These are phyloP conservation scores for Mallotus repandus DNA, from an alignment of 441 rosid genomes.

Conservation along the genomic window DNA sequence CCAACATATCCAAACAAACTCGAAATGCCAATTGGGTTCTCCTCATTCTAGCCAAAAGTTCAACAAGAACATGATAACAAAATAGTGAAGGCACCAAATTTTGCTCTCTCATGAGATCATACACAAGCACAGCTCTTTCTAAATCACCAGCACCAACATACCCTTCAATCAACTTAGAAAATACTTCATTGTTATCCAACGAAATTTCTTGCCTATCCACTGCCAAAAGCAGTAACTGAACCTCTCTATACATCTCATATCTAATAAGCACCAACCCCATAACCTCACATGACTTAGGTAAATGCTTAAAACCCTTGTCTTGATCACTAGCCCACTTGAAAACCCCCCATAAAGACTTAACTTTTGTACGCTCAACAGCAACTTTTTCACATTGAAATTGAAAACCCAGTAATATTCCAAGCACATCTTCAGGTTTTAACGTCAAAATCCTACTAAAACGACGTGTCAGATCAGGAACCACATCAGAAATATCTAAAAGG, in stretches of 20 bases:
- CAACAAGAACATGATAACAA: constrained; percentile 45
- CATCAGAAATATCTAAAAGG: constrained; percentile 52
- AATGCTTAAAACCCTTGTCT: constrained; percentile 53
- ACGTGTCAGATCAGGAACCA: constrained; percentile 58
- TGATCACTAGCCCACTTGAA: constrained; percentile 51
- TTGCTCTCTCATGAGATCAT: constrained; percentile 46
- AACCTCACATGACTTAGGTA: constrained; percentile 47
- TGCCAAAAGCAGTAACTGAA: constrained; percentile 53
- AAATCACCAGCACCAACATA: constrained; percentile 43
- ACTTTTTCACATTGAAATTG: constrained; percentile 41
- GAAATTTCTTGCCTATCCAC: constrained; percentile 45
- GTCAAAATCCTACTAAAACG: constrained; percentile 42
- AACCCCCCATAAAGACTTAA: constrained; percentile 59
- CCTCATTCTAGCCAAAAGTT: constrained; percentile 48
- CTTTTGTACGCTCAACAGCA: constrained; percentile 42
- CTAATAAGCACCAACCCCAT: constrained; percentile 60
- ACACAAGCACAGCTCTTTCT: constrained; percentile 53
- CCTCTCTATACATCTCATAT: constrained; percentile 58
- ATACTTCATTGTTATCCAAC: constrained; percentile 38
- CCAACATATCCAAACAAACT: constrained; percentile 57
- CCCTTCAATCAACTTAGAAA: constrained; percentile 51
- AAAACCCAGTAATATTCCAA: constrained; percentile 55
- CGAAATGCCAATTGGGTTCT: constrained; percentile 45
- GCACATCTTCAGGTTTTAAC: constrained; percentile 60
- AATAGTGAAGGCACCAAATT: constrained; percentile 41